These are phyloP conservation scores for Xenoacremonium recifei DNA, from an alignment of 2,329 filamentous ascomycete genomes.

Conservation along the genomic window DNA sequence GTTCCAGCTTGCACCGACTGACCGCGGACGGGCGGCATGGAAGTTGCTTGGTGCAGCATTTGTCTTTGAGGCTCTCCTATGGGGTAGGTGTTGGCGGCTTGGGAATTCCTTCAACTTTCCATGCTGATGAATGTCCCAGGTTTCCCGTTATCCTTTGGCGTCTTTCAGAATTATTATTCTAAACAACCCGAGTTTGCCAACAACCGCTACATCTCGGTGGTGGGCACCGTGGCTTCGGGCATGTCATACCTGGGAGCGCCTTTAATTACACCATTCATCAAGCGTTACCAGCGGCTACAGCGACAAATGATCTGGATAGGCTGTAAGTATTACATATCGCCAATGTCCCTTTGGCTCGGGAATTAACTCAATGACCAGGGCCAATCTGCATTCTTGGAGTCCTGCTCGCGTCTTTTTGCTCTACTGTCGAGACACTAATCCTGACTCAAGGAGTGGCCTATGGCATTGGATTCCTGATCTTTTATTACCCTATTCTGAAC, in stretches of 20 bases:
- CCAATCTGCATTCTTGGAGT: constrained; percentile 37
- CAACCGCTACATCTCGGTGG: constrained; percentile 23
- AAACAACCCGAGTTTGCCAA: constrained; percentile 24
- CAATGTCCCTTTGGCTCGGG: too few species aligned
- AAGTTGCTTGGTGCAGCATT: constrained; percentile 23
- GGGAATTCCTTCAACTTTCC: not conserved
- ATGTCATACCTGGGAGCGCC: constrained; percentile 34
- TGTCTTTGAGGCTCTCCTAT: constrained; percentile 26
- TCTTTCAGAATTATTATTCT: constrained; percentile 30
- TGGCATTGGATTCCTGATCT: constrained; percentile 37
- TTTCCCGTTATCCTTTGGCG: constrained; percentile 29
- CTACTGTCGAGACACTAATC: constrained; percentile 32
- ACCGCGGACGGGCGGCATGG: constrained; percentile 25
- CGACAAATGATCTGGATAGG: constrained; percentile 35
- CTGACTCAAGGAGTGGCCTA: constrained; percentile 39
- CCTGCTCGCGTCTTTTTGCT: constrained; percentile 32
- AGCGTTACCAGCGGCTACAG: constrained; percentile 32
- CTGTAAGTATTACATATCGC: constrained; percentile 15
- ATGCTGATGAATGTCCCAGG: constrained; percentile 13
- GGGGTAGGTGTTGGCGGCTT: constrained; percentile 13
- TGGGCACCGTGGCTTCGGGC: constrained; percentile 29
- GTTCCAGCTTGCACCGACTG: constrained; percentile 15
- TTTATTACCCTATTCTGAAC: constrained; percentile 36
- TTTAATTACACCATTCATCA: constrained; percentile 29
- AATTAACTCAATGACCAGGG: constrained; percentile 10